A percentile compares a stretch with the other conserved stretches of the same genome.
Conservation (phyloP, 2,329 filamentous ascomycete species). For the Diaporthe sp. region DNA sequence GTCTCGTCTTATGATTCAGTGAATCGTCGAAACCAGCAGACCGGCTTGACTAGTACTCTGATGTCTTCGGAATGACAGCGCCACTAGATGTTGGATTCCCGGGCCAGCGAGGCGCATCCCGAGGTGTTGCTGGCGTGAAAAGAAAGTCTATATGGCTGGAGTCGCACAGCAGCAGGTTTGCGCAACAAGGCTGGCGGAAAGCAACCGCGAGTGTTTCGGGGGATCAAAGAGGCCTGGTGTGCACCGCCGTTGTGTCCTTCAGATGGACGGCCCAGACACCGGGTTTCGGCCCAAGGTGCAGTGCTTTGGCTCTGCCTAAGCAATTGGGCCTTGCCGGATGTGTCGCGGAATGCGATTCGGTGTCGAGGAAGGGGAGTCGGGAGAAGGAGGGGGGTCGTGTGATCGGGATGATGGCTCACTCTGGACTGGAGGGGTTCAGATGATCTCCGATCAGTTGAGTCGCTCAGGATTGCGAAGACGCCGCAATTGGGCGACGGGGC, state of each 20-base stretch:
- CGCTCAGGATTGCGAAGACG: neutral
- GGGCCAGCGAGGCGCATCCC: slow-evolving; percentile 30
- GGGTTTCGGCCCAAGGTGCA: slow-evolving; percentile 12
- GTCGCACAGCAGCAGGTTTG: slow-evolving; percentile 38
- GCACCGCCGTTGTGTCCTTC: slow-evolving; percentile 9
- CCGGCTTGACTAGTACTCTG: neutral
- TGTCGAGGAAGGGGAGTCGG: slow-evolving; percentile 6
- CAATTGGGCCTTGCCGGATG: slow-evolving; percentile 2
- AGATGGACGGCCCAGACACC: slow-evolving; percentile 20
- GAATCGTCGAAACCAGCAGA: neutral
- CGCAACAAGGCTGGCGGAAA: slow-evolving; percentile 24
- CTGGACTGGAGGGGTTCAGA: slow-evolving; percentile 17
- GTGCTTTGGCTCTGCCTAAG: neutral
- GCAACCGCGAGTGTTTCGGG: slow-evolving; percentile 33
- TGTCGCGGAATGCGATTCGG: slow-evolving; percentile 33
- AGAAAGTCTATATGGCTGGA: slow-evolving; percentile 26
- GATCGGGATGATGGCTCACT: slow-evolving; percentile 1
- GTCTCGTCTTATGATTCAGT: slow-evolving; percentile 20
- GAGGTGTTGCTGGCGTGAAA: slow-evolving; percentile 6
- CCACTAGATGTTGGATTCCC: slow-evolving; percentile 5
- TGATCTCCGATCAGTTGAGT: slow-evolving; percentile 15
- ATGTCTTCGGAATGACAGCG: slow-evolving; percentile 2
- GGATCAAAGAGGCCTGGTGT: slow-evolving; percentile 7
- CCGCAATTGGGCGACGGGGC: slow-evolving; percentile 18
- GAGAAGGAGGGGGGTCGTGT: slow-evolving; percentile 1